phyloP scores from a whole-genome alignment of 2,329 filamentous ascomycete genomes.

The Hypocrella siamensis region DNA sequence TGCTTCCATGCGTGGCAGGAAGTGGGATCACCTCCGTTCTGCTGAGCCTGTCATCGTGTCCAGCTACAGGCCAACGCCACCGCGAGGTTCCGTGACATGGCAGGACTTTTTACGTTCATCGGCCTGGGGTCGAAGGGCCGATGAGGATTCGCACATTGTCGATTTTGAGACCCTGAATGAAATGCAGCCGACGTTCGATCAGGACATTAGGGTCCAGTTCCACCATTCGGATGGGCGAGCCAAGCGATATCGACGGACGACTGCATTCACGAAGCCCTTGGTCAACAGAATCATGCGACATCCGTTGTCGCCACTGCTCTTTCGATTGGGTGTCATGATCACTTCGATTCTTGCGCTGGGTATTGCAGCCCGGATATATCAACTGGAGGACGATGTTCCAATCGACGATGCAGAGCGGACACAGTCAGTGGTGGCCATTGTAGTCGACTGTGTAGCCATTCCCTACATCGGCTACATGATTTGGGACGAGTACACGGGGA shows the following conservation, averaged over 20 bases:
- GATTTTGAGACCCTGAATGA: constrained; percentile 26
- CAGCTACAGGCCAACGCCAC: constrained; percentile 23
- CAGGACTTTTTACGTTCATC: constrained; percentile 37
- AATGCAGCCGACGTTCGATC: constrained; percentile 31
- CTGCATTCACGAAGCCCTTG: constrained; percentile 34
- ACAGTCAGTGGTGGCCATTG: constrained; percentile 76
- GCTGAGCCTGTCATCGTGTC: constrained; percentile 44
- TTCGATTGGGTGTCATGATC: constrained; percentile 67
- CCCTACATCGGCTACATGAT: constrained; percentile 89
- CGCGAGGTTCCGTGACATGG: constrained; percentile 31
- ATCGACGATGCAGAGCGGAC: constrained; percentile 39
- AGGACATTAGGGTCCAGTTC: constrained; percentile 16
- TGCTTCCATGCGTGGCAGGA: constrained; percentile 28
- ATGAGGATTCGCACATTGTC: constrained; percentile 33
- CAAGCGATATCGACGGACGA: constrained; percentile 12
- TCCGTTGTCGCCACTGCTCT: constrained; percentile 70
- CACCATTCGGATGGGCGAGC: constrained; percentile 11
- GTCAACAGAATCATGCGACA: constrained; percentile 61
- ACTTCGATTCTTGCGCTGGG: constrained; percentile 73
- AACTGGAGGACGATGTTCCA: constrained; percentile 32
- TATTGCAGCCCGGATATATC: constrained; percentile 60
- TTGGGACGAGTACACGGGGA: constrained; percentile 90
- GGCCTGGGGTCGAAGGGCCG: constrained; percentile 28
- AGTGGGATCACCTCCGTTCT: constrained; percentile 44
- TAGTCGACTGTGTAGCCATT: constrained; percentile 76